phyloP scores from a whole-genome alignment of 495 filamentous ascomycete species.

The Penicillium paradoxum region DNA sequence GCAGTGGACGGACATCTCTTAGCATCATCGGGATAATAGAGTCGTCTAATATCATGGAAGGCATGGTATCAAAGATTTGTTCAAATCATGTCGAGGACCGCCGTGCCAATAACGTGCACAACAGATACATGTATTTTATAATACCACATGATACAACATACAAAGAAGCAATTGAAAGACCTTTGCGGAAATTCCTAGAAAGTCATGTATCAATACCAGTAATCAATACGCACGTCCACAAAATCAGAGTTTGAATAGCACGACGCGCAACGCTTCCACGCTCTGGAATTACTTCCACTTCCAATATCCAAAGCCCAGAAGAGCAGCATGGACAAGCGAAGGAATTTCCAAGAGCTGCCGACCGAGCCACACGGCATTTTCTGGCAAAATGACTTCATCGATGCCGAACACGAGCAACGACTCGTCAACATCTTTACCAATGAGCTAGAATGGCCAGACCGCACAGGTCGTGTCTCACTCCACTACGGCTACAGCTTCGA shows the following conservation, averaged over 20 bases:
- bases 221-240: background rate
- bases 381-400: slow-evolving; percentile 34
- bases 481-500: slow-evolving; percentile 44
- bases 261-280: background rate
- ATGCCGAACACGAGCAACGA: slow-evolving; percentile 26
- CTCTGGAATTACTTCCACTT: background rate
- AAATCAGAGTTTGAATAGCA: slow-evolving; percentile 5
- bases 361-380: slow-evolving; percentile 27
- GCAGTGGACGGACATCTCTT: too few relatives aligned
- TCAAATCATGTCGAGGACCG: too few relatives aligned
- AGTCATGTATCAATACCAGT: background rate
- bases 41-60: too few relatives aligned
- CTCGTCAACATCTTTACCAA: slow-evolving; percentile 33
- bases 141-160: background rate
- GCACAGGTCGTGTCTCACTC: slow-evolving; percentile 33
- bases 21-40: too few relatives aligned
- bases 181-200: too few relatives aligned
- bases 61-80: too few relatives aligned
- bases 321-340: slow-evolving; percentile 7
- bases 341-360: slow-evolving; percentile 25
- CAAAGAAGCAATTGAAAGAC: background rate
- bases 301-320: background rate
- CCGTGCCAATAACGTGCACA: too few relatives aligned
- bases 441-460: slow-evolving; percentile 34
- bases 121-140: background rate